Evolutionary conservation across 2,329 filamentous ascomycete genomes (phyloP).

Genomic region (Xylariomycetidae sp.): DNA sequence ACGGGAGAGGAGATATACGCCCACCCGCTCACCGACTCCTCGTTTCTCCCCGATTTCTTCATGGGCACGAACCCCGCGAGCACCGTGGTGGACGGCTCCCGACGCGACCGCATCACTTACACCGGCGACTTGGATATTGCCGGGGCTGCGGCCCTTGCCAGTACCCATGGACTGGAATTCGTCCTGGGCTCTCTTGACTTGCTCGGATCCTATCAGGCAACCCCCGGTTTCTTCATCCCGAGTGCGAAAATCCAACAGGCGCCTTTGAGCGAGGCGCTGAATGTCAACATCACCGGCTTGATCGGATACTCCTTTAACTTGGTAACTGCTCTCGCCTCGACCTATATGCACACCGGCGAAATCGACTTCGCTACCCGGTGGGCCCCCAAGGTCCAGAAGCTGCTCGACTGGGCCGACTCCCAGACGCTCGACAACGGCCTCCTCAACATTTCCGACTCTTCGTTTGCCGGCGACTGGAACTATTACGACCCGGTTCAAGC

Average conservation of each 20-base stretch:
- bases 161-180: slow-evolving; percentile 22
- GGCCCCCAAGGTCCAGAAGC: slow-evolving; percentile 21
- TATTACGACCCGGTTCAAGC: slow-evolving; percentile 28
- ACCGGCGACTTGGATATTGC: slow-evolving; percentile 28
- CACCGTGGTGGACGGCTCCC: slow-evolving; percentile 30
- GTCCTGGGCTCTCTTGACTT: slow-evolving; percentile 23
- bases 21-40: slow-evolving; percentile 20
- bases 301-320: slow-evolving; percentile 30
- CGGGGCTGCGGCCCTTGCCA: slow-evolving; percentile 18
- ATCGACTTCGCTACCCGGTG: slow-evolving; percentile 19
- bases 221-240: slow-evolving; percentile 27
- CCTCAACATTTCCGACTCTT: slow-evolving; percentile 22
- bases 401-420: slow-evolving; percentile 31
- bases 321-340: slow-evolving; percentile 23
- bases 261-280: slow-evolving; percentile 12
- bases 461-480: slow-evolving; percentile 30
- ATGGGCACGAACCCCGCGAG: slow-evolving; percentile 28
- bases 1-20: slow-evolving; percentile 17
- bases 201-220: slow-evolving; percentile 24
- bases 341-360: slow-evolving; percentile 25
- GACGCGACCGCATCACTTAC: slow-evolving; percentile 29
- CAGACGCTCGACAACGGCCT: slow-evolving; percentile 19
- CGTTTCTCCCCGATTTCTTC: slow-evolving; percentile 28
- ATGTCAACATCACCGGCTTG: slow-evolving; percentile 25
- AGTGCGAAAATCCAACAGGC: slow-evolving; percentile 28